These are phyloP conservation scores for Ascochyta fabae DNA, from an alignment of 2,329 filamentous ascomycete genomes.

Conservation along the genomic window DNA sequence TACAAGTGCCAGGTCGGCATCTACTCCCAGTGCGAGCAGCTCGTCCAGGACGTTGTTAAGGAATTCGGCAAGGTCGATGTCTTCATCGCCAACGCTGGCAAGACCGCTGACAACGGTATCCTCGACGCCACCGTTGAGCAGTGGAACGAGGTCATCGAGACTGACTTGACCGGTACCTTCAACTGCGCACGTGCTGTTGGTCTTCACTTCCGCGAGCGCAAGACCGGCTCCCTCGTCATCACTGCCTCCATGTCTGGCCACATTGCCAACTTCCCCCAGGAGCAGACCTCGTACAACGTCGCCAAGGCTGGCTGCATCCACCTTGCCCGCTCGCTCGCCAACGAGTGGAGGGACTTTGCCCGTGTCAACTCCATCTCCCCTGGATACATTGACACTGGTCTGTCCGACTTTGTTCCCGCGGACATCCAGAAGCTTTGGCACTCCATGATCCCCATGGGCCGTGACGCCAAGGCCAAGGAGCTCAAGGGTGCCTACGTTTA, in stretches of 20 bases:
- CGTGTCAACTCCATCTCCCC: constrained; percentile 72
- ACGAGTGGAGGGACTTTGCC: constrained; percentile 73
- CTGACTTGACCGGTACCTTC: constrained; percentile 87
- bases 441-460: constrained; percentile 80
- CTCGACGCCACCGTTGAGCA: constrained; percentile 74
- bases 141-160: constrained; percentile 78
- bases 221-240: constrained; percentile 69
- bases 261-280: constrained; percentile 82
- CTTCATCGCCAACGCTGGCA: constrained; percentile 74
- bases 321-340: constrained; percentile 67
- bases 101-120: constrained; percentile 71
- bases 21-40: constrained; percentile 62
- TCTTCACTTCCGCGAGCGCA: constrained; percentile 72
- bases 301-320: constrained; percentile 72
- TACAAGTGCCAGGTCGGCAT: constrained; percentile 69
- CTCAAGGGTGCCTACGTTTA: constrained; percentile 85
- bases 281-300: constrained; percentile 59
- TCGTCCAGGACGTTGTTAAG: constrained; percentile 65
- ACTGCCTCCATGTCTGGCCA: constrained; percentile 79
- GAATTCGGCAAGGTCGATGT: constrained; percentile 75
- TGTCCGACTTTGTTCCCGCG: constrained; percentile 69
- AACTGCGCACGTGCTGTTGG: constrained; percentile 91
- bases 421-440: constrained; percentile 77
- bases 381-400: constrained; percentile 72
- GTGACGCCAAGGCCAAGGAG: constrained; percentile 76